These are phyloP conservation scores for Globisporangium alternatum DNA, from an alignment of 352 stramenopile genomes.

Conservation along the genomic window DNA sequence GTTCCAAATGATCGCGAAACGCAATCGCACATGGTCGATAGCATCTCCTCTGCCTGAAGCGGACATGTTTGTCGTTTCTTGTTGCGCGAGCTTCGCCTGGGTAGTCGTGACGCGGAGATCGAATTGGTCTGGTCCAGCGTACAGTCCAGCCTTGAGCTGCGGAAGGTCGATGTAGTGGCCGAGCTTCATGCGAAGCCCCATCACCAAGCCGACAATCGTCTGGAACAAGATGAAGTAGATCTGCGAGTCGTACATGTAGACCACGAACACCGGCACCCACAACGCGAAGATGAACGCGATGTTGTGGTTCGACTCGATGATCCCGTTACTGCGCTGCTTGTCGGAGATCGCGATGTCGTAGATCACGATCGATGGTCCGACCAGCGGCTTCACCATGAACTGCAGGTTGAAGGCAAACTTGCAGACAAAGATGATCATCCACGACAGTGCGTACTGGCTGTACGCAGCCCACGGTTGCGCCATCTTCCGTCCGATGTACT, in stretches of 20 bases:
- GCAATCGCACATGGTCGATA: slow-evolving; percentile 55
- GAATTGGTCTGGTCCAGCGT: slow-evolving; percentile 59
- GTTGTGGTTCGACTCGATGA: slow-evolving; percentile 77
- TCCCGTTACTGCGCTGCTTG: slow-evolving; percentile 26
- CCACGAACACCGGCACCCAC: slow-evolving; percentile 75
- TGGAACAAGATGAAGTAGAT: slow-evolving; percentile 88
- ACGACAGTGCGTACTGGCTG: slow-evolving; percentile 60
- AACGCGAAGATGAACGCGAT: slow-evolving; percentile 73
- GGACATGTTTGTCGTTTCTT: neutral
- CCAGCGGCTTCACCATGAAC: slow-evolving; percentile 81
- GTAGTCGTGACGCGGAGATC: slow-evolving; percentile 64
- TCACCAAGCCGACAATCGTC: slow-evolving; percentile 67
- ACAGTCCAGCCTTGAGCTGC: slow-evolving; percentile 65
- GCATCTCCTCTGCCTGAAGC: slow-evolving; percentile 10
- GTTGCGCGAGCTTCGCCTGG: slow-evolving; percentile 36
- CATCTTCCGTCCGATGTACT: slow-evolving; percentile 80
- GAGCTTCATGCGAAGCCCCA: slow-evolving; percentile 74
- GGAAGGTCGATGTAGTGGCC: slow-evolving; percentile 65
- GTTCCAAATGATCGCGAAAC: slow-evolving; percentile 87
- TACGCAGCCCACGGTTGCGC: slow-evolving; percentile 61
- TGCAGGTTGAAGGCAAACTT: slow-evolving; percentile 82
- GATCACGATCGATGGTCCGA: slow-evolving; percentile 73
- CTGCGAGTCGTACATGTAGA: slow-evolving; percentile 87
- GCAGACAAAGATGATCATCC: slow-evolving; percentile 65
- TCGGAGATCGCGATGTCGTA: slow-evolving; percentile 51